Evolutionary conservation across 2,329 filamentous ascomycete species (phyloP), one percentile per base, ranked within the genome.

Genomic region (Sphaerulina vaccinii): DNA sequence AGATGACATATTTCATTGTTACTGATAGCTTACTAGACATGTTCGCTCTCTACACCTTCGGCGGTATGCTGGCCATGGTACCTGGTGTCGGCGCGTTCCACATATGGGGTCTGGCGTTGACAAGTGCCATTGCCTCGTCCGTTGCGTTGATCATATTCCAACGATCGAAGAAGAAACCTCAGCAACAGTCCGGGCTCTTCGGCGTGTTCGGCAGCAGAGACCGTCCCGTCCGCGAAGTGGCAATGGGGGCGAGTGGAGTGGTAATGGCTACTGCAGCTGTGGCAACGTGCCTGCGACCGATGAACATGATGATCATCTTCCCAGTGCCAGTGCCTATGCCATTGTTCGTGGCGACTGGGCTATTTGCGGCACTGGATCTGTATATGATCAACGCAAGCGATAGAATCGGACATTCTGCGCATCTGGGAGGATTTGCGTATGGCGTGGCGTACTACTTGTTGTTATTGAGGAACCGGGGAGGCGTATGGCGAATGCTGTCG

Each of bases 381-480:
- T 74, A 68, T 54, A 68, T 66, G 52, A 33, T 76, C 29, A 65
- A 70, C 45, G 55, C 59, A 29, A 39, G 56, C 3, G 61, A 52
- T 8, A 18, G 11, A 18, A 65, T 70, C 7, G 73, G 62, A 3
- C 75, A 77, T 64, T 64, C 69, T 15, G 75, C 73, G 6, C 75
- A 78, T 66, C 49, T 78, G 11, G 75, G 75, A 4, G 75, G 75
- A 0, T 46, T 68, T 16, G 63, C 63, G 0, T 75, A 73, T 58
- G 75, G 75, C 0, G 44, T 49, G 1, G 23, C 57, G 7, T 71
- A 63, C 49, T 71, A 70, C 43, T 13, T 65, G 15, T 16, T 19
- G 23, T 22, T 49, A 24, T 10, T 49, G 35, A 40, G 45, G 18
- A 49, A 40, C 16, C 27, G 27, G 8, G 45, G 45, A 13, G 45